These are phyloP conservation scores for Santalum album DNA, from an alignment of 164 flowering plant species.

Conservation along the genomic window DNA sequence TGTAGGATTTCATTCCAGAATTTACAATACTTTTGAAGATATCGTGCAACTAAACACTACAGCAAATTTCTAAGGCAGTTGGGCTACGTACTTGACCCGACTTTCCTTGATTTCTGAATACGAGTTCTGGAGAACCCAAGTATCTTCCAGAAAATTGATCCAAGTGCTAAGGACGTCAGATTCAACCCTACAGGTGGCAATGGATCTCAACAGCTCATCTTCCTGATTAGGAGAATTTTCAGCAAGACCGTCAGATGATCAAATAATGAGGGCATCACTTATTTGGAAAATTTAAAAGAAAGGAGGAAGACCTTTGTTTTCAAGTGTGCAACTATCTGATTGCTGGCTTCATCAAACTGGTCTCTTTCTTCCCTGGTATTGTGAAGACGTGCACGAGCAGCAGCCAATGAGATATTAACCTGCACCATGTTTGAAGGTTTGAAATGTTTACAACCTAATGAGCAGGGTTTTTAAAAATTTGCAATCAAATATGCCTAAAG, in stretches of 20 bases:
- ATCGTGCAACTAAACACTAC: no score
- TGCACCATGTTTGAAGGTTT: background rate
- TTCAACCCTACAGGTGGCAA: slow-evolving; percentile 60
- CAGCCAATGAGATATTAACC: slow-evolving; percentile 56
- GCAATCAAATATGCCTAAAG: background rate
- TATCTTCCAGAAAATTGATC: slow-evolving; percentile 93
- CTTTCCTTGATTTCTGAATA: slow-evolving; percentile 60
- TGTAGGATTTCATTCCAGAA: no score
- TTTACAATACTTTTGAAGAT: no score
- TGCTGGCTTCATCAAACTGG: slow-evolving; percentile 39
- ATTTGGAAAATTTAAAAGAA: background rate
- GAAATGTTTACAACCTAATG: no score
- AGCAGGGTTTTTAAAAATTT: background rate
- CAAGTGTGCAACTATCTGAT: slow-evolving; percentile 51
- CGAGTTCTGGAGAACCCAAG: slow-evolving; percentile 75
- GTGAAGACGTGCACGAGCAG: slow-evolving; percentile 51
- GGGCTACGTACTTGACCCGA: slow-evolving; percentile 46
- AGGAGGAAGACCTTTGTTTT: slow-evolving; percentile 38
- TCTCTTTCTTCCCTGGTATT: slow-evolving; percentile 17
- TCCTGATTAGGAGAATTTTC: slow-evolving; percentile 34
- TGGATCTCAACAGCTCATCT: slow-evolving; percentile 75
- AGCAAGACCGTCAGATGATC: background rate
- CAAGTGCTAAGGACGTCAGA: slow-evolving; percentile 74
- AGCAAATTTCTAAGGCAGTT: background rate
- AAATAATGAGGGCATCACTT: background rate